Evolutionary conservation across 164 flowering plant genomes (phyloP).

Genomic region (Houttuynia cordata): DNA sequence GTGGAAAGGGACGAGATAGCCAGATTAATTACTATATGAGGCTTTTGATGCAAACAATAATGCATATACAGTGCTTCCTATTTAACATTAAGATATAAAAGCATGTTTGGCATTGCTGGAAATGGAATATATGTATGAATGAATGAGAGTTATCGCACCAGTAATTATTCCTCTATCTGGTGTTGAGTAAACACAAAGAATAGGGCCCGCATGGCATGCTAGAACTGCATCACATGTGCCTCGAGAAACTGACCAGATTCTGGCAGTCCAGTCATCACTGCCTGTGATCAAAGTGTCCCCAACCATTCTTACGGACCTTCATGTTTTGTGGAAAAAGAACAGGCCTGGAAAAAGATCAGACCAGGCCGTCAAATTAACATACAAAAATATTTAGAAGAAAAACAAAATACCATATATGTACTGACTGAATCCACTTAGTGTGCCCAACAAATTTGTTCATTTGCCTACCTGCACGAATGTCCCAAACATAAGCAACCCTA

Average conservation of each 20-base stretch:
- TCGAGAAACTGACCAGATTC: slow-evolving; percentile 91
- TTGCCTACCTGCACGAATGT: slow-evolving; percentile 88
- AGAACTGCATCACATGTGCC: slow-evolving; percentile 96
- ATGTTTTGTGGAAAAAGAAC: slow-evolving; percentile 8
- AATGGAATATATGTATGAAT: too few species aligned
- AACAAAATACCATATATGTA: not conserved
- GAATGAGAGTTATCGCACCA: slow-evolving; percentile 26
- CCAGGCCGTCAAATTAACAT: not conserved
- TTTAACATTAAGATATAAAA: too few species aligned
- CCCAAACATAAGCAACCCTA: slow-evolving; percentile 93
- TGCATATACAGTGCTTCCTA: not conserved
- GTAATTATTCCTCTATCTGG: slow-evolving; percentile 82
- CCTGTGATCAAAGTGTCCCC: slow-evolving; percentile 88
- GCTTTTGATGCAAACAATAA: not conserved
- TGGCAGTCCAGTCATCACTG: slow-evolving; percentile 99
- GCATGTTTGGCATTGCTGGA: too few species aligned
- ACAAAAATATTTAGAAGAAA: slow-evolving; percentile 1
- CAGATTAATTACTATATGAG: not conserved
- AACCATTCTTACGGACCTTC: slow-evolving; percentile 95
- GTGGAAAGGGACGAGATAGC: not conserved
- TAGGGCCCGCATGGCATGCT: slow-evolving; percentile 95
- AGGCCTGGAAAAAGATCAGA: not conserved
- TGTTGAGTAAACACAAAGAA: slow-evolving; percentile 61
- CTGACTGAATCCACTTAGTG: slow-evolving; percentile 85
- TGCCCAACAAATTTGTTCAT: slow-evolving; percentile 95